phyloP scores from a whole-genome alignment of 129 eudicot species.

The Dittrichia graveolens region DNA sequence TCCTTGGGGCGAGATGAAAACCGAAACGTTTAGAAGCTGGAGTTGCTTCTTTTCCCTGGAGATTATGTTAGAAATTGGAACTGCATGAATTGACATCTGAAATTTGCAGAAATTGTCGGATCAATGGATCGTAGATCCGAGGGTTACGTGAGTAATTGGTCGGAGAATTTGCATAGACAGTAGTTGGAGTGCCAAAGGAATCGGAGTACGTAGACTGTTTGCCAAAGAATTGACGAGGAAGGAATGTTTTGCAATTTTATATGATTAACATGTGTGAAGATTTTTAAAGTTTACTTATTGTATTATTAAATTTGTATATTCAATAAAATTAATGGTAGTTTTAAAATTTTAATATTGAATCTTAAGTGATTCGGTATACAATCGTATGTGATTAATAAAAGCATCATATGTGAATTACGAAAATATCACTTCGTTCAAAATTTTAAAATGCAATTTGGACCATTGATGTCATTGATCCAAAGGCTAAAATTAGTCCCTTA shows the following conservation, averaged over 20 bases:
- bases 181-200: constrained; percentile 12
- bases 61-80: constrained; percentile 19
- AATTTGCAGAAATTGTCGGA: constrained; percentile 14
- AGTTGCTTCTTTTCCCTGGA: constrained; percentile 14
- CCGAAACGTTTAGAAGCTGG: not conserved
- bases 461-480: too few species aligned
- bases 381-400: too few species aligned
- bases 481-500: too few species aligned
- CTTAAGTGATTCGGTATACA: too few species aligned
- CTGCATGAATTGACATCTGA: not conserved
- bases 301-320: too few species aligned
- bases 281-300: too few species aligned
- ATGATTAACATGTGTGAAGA: too few species aligned
- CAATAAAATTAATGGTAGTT: too few species aligned
- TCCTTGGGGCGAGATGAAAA: constrained; percentile 11
- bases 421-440: too few species aligned
- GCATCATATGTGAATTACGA: too few species aligned
- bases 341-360: too few species aligned
- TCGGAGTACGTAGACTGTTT: constrained; percentile 20
- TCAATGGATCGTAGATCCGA: constrained; percentile 22
- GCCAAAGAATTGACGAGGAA: constrained; percentile 8
- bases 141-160: constrained; percentile 6
- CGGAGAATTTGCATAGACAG: not conserved
- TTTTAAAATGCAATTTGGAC: too few species aligned
- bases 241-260: not conserved